Base-by-base conservation (phyloP, 495 filamentous ascomycete species). In the Penicillium crystallinum region DNA sequence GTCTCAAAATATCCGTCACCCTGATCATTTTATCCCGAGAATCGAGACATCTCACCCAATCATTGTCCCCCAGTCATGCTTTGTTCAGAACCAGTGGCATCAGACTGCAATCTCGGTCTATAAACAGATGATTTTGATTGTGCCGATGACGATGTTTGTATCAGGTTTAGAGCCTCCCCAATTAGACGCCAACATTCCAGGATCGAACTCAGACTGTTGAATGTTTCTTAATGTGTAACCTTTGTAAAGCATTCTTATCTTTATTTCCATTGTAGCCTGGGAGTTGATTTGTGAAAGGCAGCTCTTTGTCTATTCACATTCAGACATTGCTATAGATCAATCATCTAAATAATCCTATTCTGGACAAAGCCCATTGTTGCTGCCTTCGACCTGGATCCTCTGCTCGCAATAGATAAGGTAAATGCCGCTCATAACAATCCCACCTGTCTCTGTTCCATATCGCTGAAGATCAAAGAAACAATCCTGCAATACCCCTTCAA, bases 211-310 rank as follows among this genome's bases (percentile, higher is more conserved):
- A n/a, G 22, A 49, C 49, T 35, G 29, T 36, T 36, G 14, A 8
- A 4, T 38, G 10, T 40, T 43, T 49, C 36, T 58, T 58, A 56
- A 64, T 58, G 43, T 64, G 58, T 38, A 40, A 58, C 61, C 40
- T 48, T 47, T n/a, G 46, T 22, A 34, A 42, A 17, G 21, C 11
- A 25, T 36, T 36, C 6, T 38, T 36, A 31, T 31, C 31, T 50
- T 45, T 44, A 25, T 57, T 38, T 46, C 36, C 27, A 40, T 34
- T 34, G 37, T 37, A 22, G 31, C 34, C 34, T 48, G 21, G 46
- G 14, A 21, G 23, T 10, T 49, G 46, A 14, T 38, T 6, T 17
- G 33, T 46, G 44, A 10, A 35, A 41, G 25, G n/a, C 19, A 27
- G n/a, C 19, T 23, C 49, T 19, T 52, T 44, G 15, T 38, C 33